Evolutionary conservation across 805 yeast species (phyloP).

Genomic region (Cyberlindnera japonica): DNA sequence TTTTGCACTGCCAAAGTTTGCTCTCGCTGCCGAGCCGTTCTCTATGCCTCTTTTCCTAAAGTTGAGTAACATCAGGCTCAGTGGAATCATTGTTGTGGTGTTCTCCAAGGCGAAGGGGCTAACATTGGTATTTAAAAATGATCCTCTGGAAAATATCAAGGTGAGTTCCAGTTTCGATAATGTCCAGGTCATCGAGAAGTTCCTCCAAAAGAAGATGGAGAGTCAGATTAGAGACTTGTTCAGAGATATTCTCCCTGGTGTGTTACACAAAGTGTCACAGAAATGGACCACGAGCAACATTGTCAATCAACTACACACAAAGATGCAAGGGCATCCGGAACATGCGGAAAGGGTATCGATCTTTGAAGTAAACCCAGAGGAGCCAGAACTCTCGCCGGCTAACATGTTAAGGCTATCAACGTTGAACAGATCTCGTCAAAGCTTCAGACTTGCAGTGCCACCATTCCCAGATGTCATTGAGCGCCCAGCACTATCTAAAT

Average conservation of each 20-base stretch:
- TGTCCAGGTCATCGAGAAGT: slow-evolving; percentile 78
- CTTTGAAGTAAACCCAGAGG: slow-evolving; percentile 51
- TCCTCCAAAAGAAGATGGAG: slow-evolving; percentile 79
- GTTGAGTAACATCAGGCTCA: slow-evolving; percentile 63
- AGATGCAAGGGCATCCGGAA: slow-evolving; percentile 21
- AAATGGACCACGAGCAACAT: slow-evolving; percentile 49
- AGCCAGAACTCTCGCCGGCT: slow-evolving; percentile 61
- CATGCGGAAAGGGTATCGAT: slow-evolving; percentile 35
- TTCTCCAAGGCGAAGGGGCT: slow-evolving; percentile 79
- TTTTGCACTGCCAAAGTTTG: slow-evolving; percentile 65
- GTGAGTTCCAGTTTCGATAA: slow-evolving; percentile 86
- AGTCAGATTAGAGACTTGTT: slow-evolving; percentile 74
- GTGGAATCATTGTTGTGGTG: slow-evolving; percentile 82
- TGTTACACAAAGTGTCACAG: slow-evolving; percentile 70
- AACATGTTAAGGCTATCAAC: slow-evolving; percentile 65
- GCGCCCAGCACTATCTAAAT: slow-evolving; percentile 38
- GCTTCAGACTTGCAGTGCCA: slow-evolving; percentile 68
- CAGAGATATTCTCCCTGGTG: slow-evolving; percentile 78
- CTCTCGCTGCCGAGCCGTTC: slow-evolving; percentile 62
- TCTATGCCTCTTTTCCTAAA: slow-evolving; percentile 77
- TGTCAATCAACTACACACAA: slow-evolving; percentile 25
- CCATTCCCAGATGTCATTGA: slow-evolving; percentile 54
- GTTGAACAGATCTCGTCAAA: slow-evolving; percentile 71
- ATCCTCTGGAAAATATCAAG: slow-evolving; percentile 78
- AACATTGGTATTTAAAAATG: slow-evolving; percentile 83